Base-by-base conservation (phyloP, 192 early-diverging fungal species). In the Chytriomyces confervae region DNA sequence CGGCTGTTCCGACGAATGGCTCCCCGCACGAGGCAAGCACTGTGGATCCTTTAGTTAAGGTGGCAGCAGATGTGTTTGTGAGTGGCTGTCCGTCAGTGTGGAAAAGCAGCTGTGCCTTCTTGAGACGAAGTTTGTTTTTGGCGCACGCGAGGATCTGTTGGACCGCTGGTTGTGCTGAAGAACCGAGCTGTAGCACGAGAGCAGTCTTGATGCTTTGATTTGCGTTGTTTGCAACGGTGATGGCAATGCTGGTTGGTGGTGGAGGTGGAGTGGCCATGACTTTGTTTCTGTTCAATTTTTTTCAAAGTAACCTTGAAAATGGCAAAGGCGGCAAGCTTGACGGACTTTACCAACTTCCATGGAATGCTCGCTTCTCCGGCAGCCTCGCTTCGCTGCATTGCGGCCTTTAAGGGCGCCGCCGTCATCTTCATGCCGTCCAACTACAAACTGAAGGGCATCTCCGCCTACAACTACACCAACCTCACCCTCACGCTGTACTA, bases 51-150 rank as follows among this genome's bases (percentile, higher is more conserved):
- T 88, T 81, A 13, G 64, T n/a, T 2, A 89, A 50, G 3, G 73
- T 72, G 68, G 16, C 45, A 29, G 10, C 83, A 43, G 76, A 73
- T 77, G 6, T 43, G 43, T 29, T 80, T 49, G 47, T 75, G 5
- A 83, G 44, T 27, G 71, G 75, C 5, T 69, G 50, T 20, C 85
- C 84, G 53, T 80, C 65, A 29, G 80, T 77, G 36, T 79, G 46
- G 63, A 83, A 89, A 9, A 89, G 44, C 7, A 66, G 75, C 49
- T 74, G 76, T 20, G 88, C 80, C 72, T 87, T 89, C 69, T 82
- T 89, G 78, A 89, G 74, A 8, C 84, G 82, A 36, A 89, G 53
- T 68, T 89, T 89, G 47, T 89, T 89, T 69, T 88, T 88, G 60
- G 87, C 85, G 0, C 84, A 57, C 1, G 79, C 79, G 13, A 84